Evolutionary conservation across 805 yeast species (phyloP).

Genomic region (Myxozyma vanderwaltii): DNA sequence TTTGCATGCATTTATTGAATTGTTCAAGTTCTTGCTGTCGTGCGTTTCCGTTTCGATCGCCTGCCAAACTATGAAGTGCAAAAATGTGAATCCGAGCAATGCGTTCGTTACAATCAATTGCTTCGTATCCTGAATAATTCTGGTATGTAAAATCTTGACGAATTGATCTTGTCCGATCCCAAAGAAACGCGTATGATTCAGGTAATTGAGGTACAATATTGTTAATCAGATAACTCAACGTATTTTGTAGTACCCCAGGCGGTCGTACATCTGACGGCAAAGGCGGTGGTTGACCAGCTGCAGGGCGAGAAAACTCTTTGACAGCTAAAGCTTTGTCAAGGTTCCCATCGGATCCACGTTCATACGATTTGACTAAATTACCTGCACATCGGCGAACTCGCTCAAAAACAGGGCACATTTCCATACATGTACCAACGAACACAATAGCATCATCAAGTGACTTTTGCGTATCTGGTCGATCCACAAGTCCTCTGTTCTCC

Average conservation of each 20-base stretch:
- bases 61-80: constrained; percentile 84
- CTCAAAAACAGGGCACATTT: constrained; percentile 95
- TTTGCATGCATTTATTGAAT: constrained; percentile 84
- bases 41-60: constrained; percentile 68
- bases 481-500: constrained; percentile 65
- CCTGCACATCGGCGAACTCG: constrained; percentile 84
- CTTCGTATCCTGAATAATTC: constrained; percentile 90
- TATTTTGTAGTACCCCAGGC: constrained; percentile 64
- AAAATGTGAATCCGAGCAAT: constrained; percentile 87
- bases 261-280: constrained; percentile 97
- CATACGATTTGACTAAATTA: constrained; percentile 79
- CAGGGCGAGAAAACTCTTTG: constrained; percentile 93
- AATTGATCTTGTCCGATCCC: constrained; percentile 97
- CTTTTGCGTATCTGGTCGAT: constrained; percentile 79
- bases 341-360: constrained; percentile 64
- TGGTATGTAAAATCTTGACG: constrained; percentile 97
- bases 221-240: constrained; percentile 72
- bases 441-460: constrained; percentile 83
- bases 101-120: constrained; percentile 86
- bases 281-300: constrained; percentile 98
- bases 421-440: constrained; percentile 84
- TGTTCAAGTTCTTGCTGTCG: constrained; percentile 96
- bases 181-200: constrained; percentile 81
- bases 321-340: constrained; percentile 67
- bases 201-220: constrained; percentile 69